A percentile compares a stretch with the other conserved stretches of the same genome.
phyloP scores from a whole-genome alignment of 306 rosid genomes.

The Myrica gale region DNA sequence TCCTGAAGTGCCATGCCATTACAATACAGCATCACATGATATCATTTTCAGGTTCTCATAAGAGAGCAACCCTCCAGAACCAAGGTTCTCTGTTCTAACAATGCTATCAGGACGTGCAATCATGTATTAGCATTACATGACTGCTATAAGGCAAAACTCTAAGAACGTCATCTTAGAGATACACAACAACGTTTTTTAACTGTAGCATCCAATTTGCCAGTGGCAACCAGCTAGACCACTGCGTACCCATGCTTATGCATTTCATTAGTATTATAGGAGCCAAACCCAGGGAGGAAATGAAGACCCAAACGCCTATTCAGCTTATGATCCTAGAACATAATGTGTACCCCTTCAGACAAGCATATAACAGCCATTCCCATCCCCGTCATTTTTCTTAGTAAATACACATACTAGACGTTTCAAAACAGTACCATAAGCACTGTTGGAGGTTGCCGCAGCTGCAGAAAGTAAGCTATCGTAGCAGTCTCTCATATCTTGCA shows the following conservation, averaged over 20 bases:
- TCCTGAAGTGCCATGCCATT: background rate
- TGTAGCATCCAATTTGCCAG: background rate
- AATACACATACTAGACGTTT: background rate
- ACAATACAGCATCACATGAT: background rate
- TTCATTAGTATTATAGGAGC: background rate
- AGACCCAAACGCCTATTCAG: background rate
- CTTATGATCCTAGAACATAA: conserved; percentile 2
- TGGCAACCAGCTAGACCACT: background rate
- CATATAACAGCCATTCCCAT: background rate
- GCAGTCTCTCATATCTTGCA: conserved; percentile 91
- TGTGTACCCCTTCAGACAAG: conserved; percentile 3
- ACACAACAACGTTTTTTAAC: background rate
- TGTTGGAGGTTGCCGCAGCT: conserved; percentile 90
- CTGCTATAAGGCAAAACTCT: background rate
- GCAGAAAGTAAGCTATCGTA: conserved; percentile 90
- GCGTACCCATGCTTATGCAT: background rate
- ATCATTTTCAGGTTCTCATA: background rate
- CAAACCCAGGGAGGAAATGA: background rate
- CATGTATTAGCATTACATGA: background rate
- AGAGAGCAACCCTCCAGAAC: background rate
- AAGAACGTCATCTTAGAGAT: background rate
- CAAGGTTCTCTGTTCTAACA: background rate
- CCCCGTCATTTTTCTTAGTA: background rate
- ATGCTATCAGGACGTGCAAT: background rate
- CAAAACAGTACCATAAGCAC: conserved; percentile 72